Evolutionary conservation across 1,284 basidiomycete genomes (phyloP), one percentile per base, ranked within the genome.

Genomic region (Schizopora paradoxa): DNA sequence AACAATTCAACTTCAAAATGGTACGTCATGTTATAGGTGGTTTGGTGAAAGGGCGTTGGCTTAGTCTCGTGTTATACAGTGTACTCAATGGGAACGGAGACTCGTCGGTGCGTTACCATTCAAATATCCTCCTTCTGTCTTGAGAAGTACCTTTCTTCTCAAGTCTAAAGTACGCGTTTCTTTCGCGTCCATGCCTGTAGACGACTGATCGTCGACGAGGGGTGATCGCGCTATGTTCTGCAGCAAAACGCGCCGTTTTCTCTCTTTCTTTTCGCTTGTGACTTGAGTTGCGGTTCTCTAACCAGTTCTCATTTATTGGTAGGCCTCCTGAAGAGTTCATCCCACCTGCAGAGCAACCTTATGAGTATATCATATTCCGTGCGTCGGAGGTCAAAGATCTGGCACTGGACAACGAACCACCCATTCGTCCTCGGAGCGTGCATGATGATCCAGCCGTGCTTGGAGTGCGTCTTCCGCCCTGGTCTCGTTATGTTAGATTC

Each of bases 11-110:
- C 74, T 92, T 33, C 87, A 86, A 36, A 88, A 90, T 74, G 88
- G 87, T 88, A 54, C 33, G 74, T 56, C 16, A 33, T 21, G 47
- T 33, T 26, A 35, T 29, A 21, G 39, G 26, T 37, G 6, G 19
- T 33, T 6, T 27, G 29, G 28, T 39, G 41, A 40, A 21, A 33
- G 25, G 18, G 25, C 22, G 42, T 43, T 13, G 16, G 45, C 33
- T 31, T 27, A 37, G 39, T 35, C 10, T 32, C 27, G 32, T 22
- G 19, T 21, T 21, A 32, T 10, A 19, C 52, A 90, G 90, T 92
- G 29, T 89, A 76, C 58, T 91, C 87, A 34, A 90, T 91, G 86
- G 89, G 89, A 28, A 92, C 90, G 4, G 89, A 92, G 63, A 74
- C 79, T 48, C 79, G 90, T 58, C 76, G 85, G 77, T 89, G 66